Conservation (phyloP, 2,329 filamentous ascomycete species). For the Macroventuria anomochaeta region DNA sequence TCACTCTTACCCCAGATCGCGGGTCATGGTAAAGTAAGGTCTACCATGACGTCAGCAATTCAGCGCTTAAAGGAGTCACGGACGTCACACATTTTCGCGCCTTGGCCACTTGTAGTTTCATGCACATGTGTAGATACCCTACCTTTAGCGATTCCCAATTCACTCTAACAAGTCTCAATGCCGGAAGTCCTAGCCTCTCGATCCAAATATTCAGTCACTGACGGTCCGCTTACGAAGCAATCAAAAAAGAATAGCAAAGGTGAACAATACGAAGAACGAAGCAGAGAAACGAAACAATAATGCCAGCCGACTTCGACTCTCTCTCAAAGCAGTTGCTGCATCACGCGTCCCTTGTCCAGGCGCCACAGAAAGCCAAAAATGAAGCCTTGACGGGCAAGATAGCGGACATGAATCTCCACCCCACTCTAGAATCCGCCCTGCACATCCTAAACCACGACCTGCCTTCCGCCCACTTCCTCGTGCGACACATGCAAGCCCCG, state of each 20-base stretch:
- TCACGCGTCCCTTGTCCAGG: conserved; percentile 15
- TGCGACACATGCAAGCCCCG: conserved; percentile 59
- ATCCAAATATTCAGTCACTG: too few species aligned
- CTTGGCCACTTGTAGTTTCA: neutral
- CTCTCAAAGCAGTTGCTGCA: conserved; percentile 23
- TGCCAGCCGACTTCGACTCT: neutral
- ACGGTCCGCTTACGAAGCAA: too few species aligned
- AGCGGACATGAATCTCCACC: conserved; percentile 50
- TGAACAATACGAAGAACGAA: too few species aligned
- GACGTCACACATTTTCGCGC: conserved; percentile 16
- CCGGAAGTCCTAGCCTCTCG: too few species aligned
- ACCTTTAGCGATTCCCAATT: too few species aligned
- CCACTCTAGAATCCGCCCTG: conserved; percentile 58
- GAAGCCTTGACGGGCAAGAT: conserved; percentile 27
- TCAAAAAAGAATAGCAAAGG: too few species aligned
- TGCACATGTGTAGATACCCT: neutral
- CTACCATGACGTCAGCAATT: conserved; percentile 32
- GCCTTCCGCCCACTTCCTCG: conserved; percentile 59
- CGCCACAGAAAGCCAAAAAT: conserved; percentile 23
- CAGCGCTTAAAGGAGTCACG: neutral
- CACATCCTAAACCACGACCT: conserved; percentile 61
- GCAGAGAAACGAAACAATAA: neutral
- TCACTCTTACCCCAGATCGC: conserved; percentile 7
- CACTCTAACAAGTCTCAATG: too few species aligned
- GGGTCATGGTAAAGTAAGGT: conserved; percentile 19